Evolutionary conservation across 768 basidiomycete genomes (phyloP).

Genomic region (Amanita muscaria): DNA sequence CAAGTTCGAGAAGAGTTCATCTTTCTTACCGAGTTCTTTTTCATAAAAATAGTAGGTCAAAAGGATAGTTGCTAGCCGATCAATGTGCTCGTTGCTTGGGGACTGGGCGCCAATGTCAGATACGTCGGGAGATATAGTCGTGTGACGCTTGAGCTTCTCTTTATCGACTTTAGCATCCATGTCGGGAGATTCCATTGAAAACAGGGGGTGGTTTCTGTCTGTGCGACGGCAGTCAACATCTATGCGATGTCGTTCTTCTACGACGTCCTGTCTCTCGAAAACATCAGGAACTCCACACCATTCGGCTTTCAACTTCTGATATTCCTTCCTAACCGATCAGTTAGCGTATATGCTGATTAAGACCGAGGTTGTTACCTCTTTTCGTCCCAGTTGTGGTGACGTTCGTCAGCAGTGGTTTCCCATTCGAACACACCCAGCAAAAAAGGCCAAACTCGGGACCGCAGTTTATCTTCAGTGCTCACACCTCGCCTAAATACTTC

Average conservation of each 20-base stretch:
- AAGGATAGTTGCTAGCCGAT: slow-evolving; percentile 76
- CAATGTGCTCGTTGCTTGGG: slow-evolving; percentile 85
- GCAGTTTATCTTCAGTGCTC: slow-evolving; percentile 37
- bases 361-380: slow-evolving; percentile 38
- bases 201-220: slow-evolving; percentile 88
- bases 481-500: slow-evolving; percentile 78
- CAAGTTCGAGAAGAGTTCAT: slow-evolving; percentile 3
- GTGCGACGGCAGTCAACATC: slow-evolving; percentile 97
- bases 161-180: slow-evolving; percentile 38
- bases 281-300: slow-evolving; percentile 84
- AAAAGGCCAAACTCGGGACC: slow-evolving; percentile 86
- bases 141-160: slow-evolving; percentile 43
- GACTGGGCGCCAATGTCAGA: slow-evolving; percentile 79
- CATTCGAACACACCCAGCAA: slow-evolving; percentile 79
- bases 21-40: slow-evolving; percentile 67
- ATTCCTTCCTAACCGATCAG: slow-evolving; percentile 42
- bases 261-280: slow-evolving; percentile 67
- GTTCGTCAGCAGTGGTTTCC: slow-evolving; percentile 56
- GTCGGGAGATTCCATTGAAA: slow-evolving; percentile 39
- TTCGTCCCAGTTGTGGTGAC: slow-evolving; percentile 50
- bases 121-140: slow-evolving; percentile 67
- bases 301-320: slow-evolving; percentile 60
- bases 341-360: slow-evolving; percentile 3
- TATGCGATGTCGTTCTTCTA: slow-evolving; percentile 90
- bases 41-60: slow-evolving; percentile 90